Evolutionary conservation across 2,329 filamentous ascomycete genomes (phyloP), one percentile per base, ranked within the genome.

Genomic region (Neobulgaria alba): DNA sequence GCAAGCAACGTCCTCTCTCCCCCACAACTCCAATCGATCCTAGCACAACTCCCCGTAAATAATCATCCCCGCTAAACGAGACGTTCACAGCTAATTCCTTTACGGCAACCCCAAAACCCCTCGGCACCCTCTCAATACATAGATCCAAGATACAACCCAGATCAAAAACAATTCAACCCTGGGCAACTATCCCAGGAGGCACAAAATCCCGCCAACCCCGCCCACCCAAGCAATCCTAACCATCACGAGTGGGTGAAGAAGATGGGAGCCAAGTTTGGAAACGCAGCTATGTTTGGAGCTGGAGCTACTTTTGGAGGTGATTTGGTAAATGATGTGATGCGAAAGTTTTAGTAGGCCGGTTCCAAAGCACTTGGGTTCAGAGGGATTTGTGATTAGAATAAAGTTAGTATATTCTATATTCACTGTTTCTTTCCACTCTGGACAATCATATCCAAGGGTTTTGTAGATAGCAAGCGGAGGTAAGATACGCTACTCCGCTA

Each of bases 31-130:
- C 46, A 59, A 26, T 55, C 51, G 5, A 61, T 61, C 29, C 49
- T 55, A 46, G 57, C 57, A 17, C 59, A 60, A 41, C 43, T 61
- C n/a, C 58, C 59, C 8, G 57, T 59, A 47, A 15, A 42, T 30
- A 15, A 15, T n/a, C 26, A n/a, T 29, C 30, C 14, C 10, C 43
- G 10, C 31, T 41, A 31, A 19, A n/a, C 30, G 9, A 8, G 8
- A 20, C 16, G 3, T 10, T 16, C 7, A 3, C 21, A 16, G 20
- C 29, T 10, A 35, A 17, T 18, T 19, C 9, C 12, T 33, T n/a
- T 29, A 41, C 38, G 46, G 42, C 23, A 29, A 20, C 36, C 41
- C 42, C 42, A 57, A 52, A 43, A 51, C 44, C 52, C 50, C 18
- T 54, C 53, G 1, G 36, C 46, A 10, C 52, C 50, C 10, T 51